Percentiles rank a stretch among this genome's conserved stretches.
Evolutionary conservation across 441 rosid genomes (phyloP).

Genomic region (Euphorbia corollata): DNA sequence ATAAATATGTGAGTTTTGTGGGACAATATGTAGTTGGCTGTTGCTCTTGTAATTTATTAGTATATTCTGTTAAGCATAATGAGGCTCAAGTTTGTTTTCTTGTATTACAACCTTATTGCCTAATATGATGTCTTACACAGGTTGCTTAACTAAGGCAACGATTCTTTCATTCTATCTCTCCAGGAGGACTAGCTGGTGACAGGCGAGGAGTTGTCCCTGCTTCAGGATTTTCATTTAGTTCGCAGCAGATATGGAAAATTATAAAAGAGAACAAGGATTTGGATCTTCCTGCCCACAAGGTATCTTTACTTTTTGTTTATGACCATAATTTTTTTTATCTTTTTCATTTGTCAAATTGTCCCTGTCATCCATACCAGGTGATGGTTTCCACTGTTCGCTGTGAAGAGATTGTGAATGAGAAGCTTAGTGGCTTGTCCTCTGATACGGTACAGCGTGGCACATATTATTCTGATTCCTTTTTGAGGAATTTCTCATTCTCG

Average conservation of each 20-base stretch:
- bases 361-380: conserved; percentile 40
- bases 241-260: conserved; percentile 75
- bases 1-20: conserved; percentile 70
- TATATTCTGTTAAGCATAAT: conserved; percentile 1
- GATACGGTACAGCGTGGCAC: conserved; percentile 39
- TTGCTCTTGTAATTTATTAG: background rate
- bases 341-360: conserved; percentile 13
- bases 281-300: conserved; percentile 89
- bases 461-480: conserved; percentile 8
- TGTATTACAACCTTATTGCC: conserved; percentile 10
- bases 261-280: conserved; percentile 83
- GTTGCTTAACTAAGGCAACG: conserved; percentile 63
- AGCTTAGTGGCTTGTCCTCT: conserved; percentile 34
- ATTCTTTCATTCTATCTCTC: conserved; percentile 70
- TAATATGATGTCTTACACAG: conserved; percentile 34
- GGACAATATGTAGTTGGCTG: background rate
- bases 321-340: conserved; percentile 9
- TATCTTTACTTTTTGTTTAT: conserved; percentile 19
- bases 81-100: background rate
- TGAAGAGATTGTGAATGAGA: conserved; percentile 67
- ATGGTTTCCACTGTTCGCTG: conserved; percentile 86
- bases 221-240: conserved; percentile 74
- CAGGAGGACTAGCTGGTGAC: conserved; percentile 83
- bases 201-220: conserved; percentile 75
- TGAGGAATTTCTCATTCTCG: background rate